Base-by-base conservation (phyloP, 495 filamentous ascomycete genomes). In the Oidiodendron maius region DNA sequence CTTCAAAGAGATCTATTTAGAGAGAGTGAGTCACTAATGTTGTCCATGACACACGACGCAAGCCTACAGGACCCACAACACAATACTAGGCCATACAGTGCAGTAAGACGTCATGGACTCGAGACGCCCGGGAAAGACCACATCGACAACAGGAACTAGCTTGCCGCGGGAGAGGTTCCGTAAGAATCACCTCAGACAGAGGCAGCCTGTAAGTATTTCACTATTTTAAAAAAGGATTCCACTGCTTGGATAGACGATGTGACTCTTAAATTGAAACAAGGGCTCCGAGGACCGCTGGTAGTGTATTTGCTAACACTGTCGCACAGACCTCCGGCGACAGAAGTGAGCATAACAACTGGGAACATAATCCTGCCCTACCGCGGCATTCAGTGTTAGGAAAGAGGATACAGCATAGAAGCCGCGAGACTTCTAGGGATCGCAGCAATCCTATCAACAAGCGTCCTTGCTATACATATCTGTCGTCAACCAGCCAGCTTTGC, bases 311-410 rank as follows among this genome's bases (percentile, higher is more conserved):
- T 41, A 41, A 41, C 38, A 41, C 18, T 41, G 38, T 41, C 38
- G 38, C 20, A 41, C 20, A 41, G 38, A 41, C 38, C 38, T 41
- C 38, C 18, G 38, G 38, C 13, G 23, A 20, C 38, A 41, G 16
- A 41, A 41, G 38, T 41, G 38, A 41, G 23, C 38, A 41, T 21
- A 41, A 41, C 23, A 41, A 32, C 28, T 32, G 8, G 28, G n/a
- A 20, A 41, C 16, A 20, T 20, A 41, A 41, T 41, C 38, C 38
- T 20, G n/a, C 38, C 38, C n/a, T 21, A 41, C 16, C 38, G 38
- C 38, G 20, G 38, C 38, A 41, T 41, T 41, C 38, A 41, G 38
- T 41, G 38, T 41, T 41, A 41, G 38, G 38, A 41, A 41, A 41
- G 38, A 41, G 38, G 38, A 41, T 21, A 41, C 38, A 4, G 38